phyloP scores from a whole-genome alignment of 2,329 filamentous ascomycete genomes.

The Cordyceps sp. region DNA sequence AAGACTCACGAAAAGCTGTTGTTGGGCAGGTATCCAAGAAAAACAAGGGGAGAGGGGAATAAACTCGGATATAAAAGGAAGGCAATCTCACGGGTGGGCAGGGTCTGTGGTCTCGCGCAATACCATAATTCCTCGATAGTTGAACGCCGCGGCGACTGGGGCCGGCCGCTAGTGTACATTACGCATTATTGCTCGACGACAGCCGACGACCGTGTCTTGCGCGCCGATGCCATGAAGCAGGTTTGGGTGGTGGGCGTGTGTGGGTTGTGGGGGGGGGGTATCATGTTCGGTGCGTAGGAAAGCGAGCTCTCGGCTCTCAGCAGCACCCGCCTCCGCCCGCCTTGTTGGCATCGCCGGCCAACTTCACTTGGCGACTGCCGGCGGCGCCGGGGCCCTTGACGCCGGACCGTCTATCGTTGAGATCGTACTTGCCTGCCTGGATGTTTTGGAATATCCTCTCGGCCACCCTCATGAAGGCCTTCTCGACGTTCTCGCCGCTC shows the following conservation, averaged over 20 bases:
- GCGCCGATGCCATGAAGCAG: no score
- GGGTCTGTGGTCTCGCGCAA: slow-evolving; percentile 17
- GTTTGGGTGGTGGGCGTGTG: no score
- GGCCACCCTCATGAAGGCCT: slow-evolving; percentile 82
- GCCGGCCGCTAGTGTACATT: not conserved
- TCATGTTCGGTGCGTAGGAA: slow-evolving; percentile 7
- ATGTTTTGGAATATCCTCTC: slow-evolving; percentile 96
- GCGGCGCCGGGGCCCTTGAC: slow-evolving; percentile 58
- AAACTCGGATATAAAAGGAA: no score
- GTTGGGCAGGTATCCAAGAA: no score
- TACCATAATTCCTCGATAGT: slow-evolving; percentile 8
- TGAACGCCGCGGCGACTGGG: not conserved
- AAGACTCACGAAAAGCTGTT: no score
- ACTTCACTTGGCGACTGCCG: slow-evolving; percentile 26
- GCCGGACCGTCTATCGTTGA: slow-evolving; percentile 82
- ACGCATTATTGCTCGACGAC: not conserved
- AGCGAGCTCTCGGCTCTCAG: slow-evolving; percentile 10
- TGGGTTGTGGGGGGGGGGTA: no score
- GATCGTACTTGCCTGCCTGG: slow-evolving; percentile 82
- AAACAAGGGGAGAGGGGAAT: no score
- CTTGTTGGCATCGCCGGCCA: slow-evolving; percentile 22
- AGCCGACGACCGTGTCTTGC: not conserved
- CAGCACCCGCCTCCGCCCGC: slow-evolving; percentile 29
- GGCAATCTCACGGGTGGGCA: slow-evolving; percentile 3
- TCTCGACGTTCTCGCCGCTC: slow-evolving; percentile 84